Evolutionary conservation across 2,329 filamentous ascomycete species (phyloP), one percentile per base, ranked within the genome.

Genomic region (Dactylella cylindrospora): DNA sequence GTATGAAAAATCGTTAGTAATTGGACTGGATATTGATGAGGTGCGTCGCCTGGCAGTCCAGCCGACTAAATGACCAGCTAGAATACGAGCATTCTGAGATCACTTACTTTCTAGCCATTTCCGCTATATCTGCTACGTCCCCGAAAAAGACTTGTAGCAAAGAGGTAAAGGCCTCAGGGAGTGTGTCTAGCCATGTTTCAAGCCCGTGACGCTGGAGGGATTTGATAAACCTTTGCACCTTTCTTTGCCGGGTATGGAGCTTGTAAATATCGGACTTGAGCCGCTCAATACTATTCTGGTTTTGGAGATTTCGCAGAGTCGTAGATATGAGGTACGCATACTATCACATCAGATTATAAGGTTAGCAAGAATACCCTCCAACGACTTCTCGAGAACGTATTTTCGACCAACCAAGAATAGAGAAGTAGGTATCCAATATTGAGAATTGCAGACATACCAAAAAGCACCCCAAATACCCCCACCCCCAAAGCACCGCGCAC

Each of bases 321-420:
- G 40, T 40, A 3, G 55, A 43, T 15, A 61, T 61, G 13, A 61
- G 33, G n/a, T 61, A 61, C 5, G 46, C 55, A 19, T 47, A 61
- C 47, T 52, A 8, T 19, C 15, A 4, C 13, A 13, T 6, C n/a
- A 5, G 32, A 5, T 13, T 13, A 5, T 15, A 35, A 38, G 33
- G 12, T 38, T 38, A 4, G 9, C 12, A 38, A 19, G n/a, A n/a
- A n/a, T n/a, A n/a, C n/a, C n/a, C n/a, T n/a, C n/a, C n/a, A n/a
- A n/a, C n/a, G n/a, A n/a, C n/a, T n/a, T n/a, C n/a, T n/a, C n/a
- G n/a, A n/a, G n/a, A n/a, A n/a, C n/a, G n/a, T n/a, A n/a, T n/a
- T n/a, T n/a, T n/a, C n/a, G n/a, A n/a, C n/a, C n/a, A n/a, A n/a
- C n/a, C n/a, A n/a, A n/a, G n/a, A n/a, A n/a, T n/a, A n/a, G n/a